Percentiles rank a stretch among this genome's conserved stretches.
phyloP scores from a whole-genome alignment of 345 rosid genomes.

The Ricinus communis region DNA sequence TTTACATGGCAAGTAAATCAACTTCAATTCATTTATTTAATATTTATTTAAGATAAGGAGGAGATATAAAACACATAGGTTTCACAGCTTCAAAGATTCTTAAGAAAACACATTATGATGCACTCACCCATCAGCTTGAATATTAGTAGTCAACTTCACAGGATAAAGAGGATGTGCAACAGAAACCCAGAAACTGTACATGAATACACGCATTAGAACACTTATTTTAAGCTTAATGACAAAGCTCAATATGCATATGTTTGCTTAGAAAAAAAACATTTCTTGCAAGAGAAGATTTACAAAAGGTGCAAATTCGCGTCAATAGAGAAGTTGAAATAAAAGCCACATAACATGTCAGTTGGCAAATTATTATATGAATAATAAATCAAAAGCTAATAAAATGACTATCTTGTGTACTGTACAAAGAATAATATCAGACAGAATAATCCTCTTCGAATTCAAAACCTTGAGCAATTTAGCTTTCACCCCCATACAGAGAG shows the following conservation, averaged over 20 bases:
- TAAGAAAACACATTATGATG: not conserved
- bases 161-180: conserved; percentile 66
- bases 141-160: conserved; percentile 51
- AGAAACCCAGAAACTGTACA: conserved; percentile 77
- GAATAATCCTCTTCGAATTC: not conserved
- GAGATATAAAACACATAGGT: not conserved
- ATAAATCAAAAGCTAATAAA: too few species aligned
- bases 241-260: not conserved
- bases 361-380: too few species aligned
- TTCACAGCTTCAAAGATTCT: not conserved
- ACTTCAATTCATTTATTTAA: not conserved
- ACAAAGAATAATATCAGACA: not conserved
- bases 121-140: conserved; percentile 81
- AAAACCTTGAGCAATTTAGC: not conserved
- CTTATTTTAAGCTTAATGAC: not conserved
- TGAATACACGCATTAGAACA: conserved; percentile 8
- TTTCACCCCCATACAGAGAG: not conserved
- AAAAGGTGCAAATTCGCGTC: not conserved
- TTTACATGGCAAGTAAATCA: not conserved
- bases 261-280: not conserved
- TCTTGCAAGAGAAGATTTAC: not conserved
- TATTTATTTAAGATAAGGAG: not conserved
- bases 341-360: not conserved
- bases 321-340: not conserved
- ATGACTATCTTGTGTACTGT: too few species aligned